Evolutionary conservation across 2,329 filamentous ascomycete genomes (phyloP).

Genomic region (Pseudonectria buxi): DNA sequence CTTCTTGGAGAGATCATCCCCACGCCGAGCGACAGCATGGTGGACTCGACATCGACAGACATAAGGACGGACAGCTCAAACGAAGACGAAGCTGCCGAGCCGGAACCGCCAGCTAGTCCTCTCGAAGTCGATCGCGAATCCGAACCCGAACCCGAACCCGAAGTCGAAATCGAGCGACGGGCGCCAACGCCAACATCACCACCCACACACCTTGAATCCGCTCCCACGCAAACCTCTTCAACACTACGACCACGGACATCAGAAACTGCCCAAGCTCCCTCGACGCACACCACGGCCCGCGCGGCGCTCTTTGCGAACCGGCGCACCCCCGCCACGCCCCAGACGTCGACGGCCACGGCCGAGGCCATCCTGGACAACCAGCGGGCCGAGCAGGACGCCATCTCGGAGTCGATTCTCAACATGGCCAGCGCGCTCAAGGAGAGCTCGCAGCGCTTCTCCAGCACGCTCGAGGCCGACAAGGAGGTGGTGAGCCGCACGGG

Average conservation of each 20-base stretch:
- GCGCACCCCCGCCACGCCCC: slow-evolving; percentile 28
- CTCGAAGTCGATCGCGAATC: no score
- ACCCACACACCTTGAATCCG: slow-evolving; percentile 3
- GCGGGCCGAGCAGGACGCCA: slow-evolving; percentile 71
- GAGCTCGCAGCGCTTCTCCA: slow-evolving; percentile 64
- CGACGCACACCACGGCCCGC: slow-evolving; percentile 31
- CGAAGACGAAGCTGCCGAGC: slow-evolving; percentile 26
- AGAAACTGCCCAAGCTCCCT: slow-evolving; percentile 12
- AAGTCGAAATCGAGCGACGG: slow-evolving; percentile 2
- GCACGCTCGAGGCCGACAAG: slow-evolving; percentile 64
- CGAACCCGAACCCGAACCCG: slow-evolving; percentile 7
- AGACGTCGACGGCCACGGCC: slow-evolving; percentile 44
- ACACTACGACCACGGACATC: slow-evolving; percentile 28
- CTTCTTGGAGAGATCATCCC: slow-evolving; percentile 47
- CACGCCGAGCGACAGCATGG: slow-evolving; percentile 47
- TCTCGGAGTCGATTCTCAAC: slow-evolving; percentile 73
- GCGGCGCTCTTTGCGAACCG: slow-evolving; percentile 39
- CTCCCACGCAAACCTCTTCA: slow-evolving; percentile 29
- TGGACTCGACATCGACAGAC: slow-evolving; percentile 31
- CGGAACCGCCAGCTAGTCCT: slow-evolving; percentile 39
- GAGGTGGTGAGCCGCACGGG: slow-evolving; percentile 64
- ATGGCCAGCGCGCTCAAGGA: slow-evolving; percentile 74
- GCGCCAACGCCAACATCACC: slow-evolving; percentile 6
- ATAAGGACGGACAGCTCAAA: slow-evolving; percentile 11
- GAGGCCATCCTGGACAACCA: slow-evolving; percentile 72